phyloP scores from a whole-genome alignment of 768 basidiomycete genomes.

The Termitomyces sp. region DNA sequence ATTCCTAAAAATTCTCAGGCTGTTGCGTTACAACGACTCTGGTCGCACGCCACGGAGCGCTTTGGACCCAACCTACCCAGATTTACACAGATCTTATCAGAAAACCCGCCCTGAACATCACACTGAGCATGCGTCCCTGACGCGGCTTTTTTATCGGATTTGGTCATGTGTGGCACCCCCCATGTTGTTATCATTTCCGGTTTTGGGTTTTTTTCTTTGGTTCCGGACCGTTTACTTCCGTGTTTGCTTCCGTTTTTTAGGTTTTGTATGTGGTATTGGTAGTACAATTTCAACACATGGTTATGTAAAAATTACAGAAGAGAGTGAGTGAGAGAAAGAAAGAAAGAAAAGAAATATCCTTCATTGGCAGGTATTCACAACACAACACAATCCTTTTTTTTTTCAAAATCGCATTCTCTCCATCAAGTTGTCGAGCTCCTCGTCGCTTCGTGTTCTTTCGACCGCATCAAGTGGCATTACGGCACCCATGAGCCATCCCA shows the following conservation, averaged over 20 bases:
- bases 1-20: too few relatives aligned
- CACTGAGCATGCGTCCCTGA: neutral
- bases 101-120: neutral
- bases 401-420: slow-evolving; percentile 20
- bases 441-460: slow-evolving; percentile 19
- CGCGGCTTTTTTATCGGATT: slow-evolving; percentile 3
- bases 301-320: neutral
- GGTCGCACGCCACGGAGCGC: neutral
- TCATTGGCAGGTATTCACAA: neutral
- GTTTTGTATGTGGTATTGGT: neutral
- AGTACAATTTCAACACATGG: neutral
- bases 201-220: slow-evolving; percentile 3
- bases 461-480: slow-evolving; percentile 38
- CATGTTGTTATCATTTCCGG: neutral
- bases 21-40: too few relatives aligned
- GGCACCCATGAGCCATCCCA: slow-evolving; percentile 37
- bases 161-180: slow-evolving; percentile 11
- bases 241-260: slow-evolving; percentile 25
- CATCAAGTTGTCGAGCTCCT: slow-evolving; percentile 28
- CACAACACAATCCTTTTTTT: slow-evolving; percentile 13
- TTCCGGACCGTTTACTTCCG: slow-evolving; percentile 26
- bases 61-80: neutral
- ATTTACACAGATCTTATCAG: neutral
- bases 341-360: neutral
- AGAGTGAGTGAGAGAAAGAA: neutral